phyloP scores from a whole-genome alignment of 768 basidiomycete species.

The Pisolithus tinctorius region DNA sequence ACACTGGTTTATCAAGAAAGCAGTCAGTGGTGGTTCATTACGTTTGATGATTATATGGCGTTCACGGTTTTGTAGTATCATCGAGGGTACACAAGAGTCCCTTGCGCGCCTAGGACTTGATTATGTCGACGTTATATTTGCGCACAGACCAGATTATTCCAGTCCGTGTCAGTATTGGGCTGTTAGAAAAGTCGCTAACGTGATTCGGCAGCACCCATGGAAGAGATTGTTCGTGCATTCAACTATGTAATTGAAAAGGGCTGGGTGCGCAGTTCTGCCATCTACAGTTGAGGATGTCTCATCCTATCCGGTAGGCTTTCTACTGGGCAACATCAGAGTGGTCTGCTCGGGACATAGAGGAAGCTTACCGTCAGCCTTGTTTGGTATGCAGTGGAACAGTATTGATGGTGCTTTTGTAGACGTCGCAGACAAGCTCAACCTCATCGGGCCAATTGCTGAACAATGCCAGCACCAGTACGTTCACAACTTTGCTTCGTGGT shows the following conservation, averaged over 20 bases:
- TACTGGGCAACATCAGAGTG: slow-evolving; percentile 53
- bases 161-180: slow-evolving; percentile 15
- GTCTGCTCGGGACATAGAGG: slow-evolving; percentile 44
- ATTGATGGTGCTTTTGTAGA: slow-evolving; percentile 19
- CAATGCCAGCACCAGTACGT: slow-evolving; percentile 43
- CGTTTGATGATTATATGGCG: neutral
- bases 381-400: neutral
- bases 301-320: slow-evolving; percentile 22
- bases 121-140: slow-evolving; percentile 46
- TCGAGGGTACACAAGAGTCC: slow-evolving; percentile 48
- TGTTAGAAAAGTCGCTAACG: slow-evolving; percentile 1
- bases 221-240: slow-evolving; percentile 56
- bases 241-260: slow-evolving; percentile 46
- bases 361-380: slow-evolving; percentile 30
- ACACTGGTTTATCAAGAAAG: slow-evolving; percentile 29
- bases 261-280: slow-evolving; percentile 25
- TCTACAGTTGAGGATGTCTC: neutral
- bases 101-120: slow-evolving; percentile 46
- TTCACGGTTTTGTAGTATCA: slow-evolving; percentile 29
- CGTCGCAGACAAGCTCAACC: slow-evolving; percentile 43
- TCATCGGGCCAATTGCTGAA: slow-evolving; percentile 46
- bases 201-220: slow-evolving; percentile 31
- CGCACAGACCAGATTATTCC: slow-evolving; percentile 41
- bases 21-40: slow-evolving; percentile 14
- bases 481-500: neutral